Conservation (phyloP, 2,329 filamentous ascomycete species). For the Alternaria gansuensis region DNA sequence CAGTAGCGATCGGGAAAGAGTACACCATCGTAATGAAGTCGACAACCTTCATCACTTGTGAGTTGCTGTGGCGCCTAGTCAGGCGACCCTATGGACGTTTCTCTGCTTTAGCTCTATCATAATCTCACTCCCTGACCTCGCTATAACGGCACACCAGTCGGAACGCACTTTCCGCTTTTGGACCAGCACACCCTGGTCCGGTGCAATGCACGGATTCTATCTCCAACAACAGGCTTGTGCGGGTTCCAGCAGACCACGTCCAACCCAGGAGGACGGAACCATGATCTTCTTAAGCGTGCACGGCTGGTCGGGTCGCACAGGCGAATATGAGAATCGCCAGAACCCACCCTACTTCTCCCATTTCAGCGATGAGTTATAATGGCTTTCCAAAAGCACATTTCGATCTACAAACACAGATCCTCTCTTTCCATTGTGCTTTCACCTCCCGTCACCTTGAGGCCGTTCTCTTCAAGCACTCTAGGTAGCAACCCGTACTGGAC, state of each 20-base stretch:
- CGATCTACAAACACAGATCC: conserved; percentile 1
- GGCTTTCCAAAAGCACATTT: conserved; percentile 7
- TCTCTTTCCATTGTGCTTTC: conserved; percentile 6
- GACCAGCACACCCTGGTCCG: not conserved
- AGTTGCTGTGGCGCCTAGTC: not conserved
- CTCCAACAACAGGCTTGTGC: conserved; percentile 7
- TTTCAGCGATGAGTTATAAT: conserved; percentile 13
- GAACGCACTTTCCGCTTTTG: conserved; percentile 8
- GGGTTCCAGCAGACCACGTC: not conserved
- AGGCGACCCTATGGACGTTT: conserved; percentile 9
- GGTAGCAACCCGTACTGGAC: conserved; percentile 3
- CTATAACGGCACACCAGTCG: conserved; percentile 10
- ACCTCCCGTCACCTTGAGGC: conserved; percentile 8
- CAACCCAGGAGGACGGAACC: conserved; percentile 5
- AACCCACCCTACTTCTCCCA: conserved; percentile 9
- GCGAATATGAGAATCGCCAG: conserved; percentile 11
- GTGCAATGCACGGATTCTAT: conserved; percentile 4
- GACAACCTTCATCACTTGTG: not conserved
- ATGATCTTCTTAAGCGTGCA: conserved; percentile 7
- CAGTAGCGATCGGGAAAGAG: not conserved
- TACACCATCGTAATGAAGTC: not conserved
- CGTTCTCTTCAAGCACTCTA: conserved; percentile 8
- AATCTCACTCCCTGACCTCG: not conserved
- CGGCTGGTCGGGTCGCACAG: not conserved
- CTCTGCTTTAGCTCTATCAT: conserved; percentile 1